A percentile compares a stretch with the other conserved stretches of the same genome.
Evolutionary conservation across 495 filamentous ascomycete genomes (phyloP).

Genomic region (Neohortaea acidophila): DNA sequence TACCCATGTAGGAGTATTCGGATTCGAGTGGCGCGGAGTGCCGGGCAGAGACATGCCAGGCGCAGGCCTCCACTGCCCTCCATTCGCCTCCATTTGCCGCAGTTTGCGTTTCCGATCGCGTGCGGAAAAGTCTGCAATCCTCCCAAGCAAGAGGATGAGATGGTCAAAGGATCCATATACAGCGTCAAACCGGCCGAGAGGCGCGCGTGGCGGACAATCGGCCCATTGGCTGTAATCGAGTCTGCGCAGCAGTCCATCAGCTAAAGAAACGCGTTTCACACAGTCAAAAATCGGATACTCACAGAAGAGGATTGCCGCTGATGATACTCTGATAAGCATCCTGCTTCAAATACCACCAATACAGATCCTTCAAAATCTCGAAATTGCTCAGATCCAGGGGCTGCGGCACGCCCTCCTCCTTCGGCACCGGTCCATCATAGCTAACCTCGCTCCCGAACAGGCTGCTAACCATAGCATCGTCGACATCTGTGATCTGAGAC

Average conservation of each 20-base stretch:
- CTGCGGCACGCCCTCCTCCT: conserved; percentile 6
- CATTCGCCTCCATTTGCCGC: conserved; percentile 37
- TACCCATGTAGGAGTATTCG: conserved; percentile 8
- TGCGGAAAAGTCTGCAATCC: conserved; percentile 66
- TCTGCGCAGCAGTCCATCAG: conserved; percentile 34
- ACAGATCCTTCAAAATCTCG: conserved; percentile 70
- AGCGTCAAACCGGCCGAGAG: conserved; percentile 60
- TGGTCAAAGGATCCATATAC: conserved; percentile 81
- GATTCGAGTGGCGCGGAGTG: conserved; percentile 13
- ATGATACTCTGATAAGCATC: conserved; percentile 83
- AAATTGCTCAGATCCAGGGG: conserved; percentile 35
- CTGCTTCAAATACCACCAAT: conserved; percentile 94
- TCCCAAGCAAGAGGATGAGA: conserved; percentile 63
- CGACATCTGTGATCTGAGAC: conserved; percentile 19
- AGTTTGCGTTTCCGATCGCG: conserved; percentile 68
- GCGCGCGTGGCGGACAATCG: conserved; percentile 70
- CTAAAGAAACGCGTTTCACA: not conserved
- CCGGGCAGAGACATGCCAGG: conserved; percentile 28
- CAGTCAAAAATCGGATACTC: conserved; percentile 28
- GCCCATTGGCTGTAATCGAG: conserved; percentile 67
- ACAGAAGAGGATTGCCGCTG: conserved; percentile 74
- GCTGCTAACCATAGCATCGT: conserved; percentile 24
- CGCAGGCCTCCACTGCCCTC: conserved; percentile 43
- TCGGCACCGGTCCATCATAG: conserved; percentile 22
- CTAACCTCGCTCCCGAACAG: conserved; percentile 23